Evolutionary conservation across 305 asterid genomes (phyloP), one percentile per base, ranked within the genome.

Genomic region (Fraxinus latifolia): DNA sequence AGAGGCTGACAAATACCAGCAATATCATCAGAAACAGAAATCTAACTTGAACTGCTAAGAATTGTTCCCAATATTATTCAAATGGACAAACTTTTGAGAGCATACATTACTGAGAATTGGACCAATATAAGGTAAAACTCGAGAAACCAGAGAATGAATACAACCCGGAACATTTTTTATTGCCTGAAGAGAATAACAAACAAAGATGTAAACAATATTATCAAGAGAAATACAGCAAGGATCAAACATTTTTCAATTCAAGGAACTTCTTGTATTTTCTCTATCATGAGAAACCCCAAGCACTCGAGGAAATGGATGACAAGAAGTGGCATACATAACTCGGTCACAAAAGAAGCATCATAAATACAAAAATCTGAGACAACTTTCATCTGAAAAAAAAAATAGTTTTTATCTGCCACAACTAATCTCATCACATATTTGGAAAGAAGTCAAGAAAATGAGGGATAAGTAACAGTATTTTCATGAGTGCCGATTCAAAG

Each of bases 91-190:
- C 32, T 55, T 67, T 76, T 86, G 77, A 36, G 81, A 60, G 76
- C 86, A 55, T 94, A 96, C 99, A 58, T 90, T 92, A 86, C 87
- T 91, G 73, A 96, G 97, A 81, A 94, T 90, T 84, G 97, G 97
- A 44, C 90, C 91, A 78, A 93, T 81, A 85, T 89, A 96, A 55
- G 97, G 98, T 84, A 94, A 88, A 84, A 92, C 91, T 81, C 97
- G 96, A 86, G 94, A 91, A 80, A 90, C 94, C 85, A 96, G 87
- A 74, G 97, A 92, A 83, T 92, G 98, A 78, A 91, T 86, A 82
- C 98, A 96, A 77, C 98, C 97, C n/a, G 98, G 97, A 87, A 96
- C 95, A 86, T 87, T 83, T 90, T 93, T 96, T 75, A 96, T 93
- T 75, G 95, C 97, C 99, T 96, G 95, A 23, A 81, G 78, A 67